Conservation (phyloP, 495 filamentous ascomycete genomes). For the Podospora bellae-mahoneyi region DNA sequence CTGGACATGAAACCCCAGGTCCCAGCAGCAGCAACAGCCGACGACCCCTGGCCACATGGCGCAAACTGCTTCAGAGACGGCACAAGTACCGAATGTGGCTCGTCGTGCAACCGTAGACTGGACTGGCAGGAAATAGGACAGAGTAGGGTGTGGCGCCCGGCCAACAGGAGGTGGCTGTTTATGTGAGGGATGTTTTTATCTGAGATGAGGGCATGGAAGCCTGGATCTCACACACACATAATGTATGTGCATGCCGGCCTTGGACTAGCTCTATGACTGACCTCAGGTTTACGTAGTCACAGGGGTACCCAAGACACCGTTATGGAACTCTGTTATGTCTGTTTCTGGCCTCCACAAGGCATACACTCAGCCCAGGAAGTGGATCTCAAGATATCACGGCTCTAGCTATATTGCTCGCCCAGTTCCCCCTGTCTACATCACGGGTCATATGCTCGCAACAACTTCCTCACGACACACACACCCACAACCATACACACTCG, state of each 20-base stretch:
- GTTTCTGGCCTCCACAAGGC: constrained; percentile 12
- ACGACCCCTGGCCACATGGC: background rate
- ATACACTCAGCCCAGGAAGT: background rate
- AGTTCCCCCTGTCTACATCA: background rate
- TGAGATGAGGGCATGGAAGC: constrained; percentile 5
- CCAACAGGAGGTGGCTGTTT: constrained; percentile 6
- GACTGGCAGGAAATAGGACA: background rate
- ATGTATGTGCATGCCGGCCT: background rate
- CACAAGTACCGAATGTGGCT: constrained; percentile 4
- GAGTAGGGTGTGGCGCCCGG: background rate
- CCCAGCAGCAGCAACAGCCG: background rate
- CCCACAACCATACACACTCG: no score
- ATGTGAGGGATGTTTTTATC: background rate
- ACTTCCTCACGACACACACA: background rate
- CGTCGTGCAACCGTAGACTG: background rate
- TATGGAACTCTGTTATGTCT: constrained; percentile 1
- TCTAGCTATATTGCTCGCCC: background rate
- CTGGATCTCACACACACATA: constrained; percentile 1
- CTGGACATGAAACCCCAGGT: constrained; percentile 2
- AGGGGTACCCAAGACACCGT: background rate
- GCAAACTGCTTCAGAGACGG: background rate
- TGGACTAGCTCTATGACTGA: constrained; percentile 1
- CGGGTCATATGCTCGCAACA: background rate
- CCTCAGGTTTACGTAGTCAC: background rate
- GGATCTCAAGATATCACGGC: constrained; percentile 4